Evolutionary conservation across 495 filamentous ascomycete genomes (phyloP).

Genomic region (Penicillium manginii): DNA sequence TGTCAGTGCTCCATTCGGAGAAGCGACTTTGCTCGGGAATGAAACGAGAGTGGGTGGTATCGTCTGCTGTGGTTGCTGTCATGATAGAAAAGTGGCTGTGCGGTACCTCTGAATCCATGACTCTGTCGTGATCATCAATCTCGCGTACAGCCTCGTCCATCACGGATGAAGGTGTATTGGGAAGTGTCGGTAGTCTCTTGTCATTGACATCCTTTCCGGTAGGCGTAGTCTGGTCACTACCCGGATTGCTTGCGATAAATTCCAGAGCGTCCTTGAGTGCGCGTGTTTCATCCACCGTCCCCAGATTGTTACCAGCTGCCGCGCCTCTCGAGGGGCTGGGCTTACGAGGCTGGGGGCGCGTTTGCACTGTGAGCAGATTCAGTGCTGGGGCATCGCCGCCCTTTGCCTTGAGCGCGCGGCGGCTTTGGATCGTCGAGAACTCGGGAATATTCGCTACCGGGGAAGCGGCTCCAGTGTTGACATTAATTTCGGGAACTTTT

Average conservation of each 20-base stretch:
- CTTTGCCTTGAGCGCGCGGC: constrained; percentile 36
- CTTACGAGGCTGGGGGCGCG: constrained; percentile 21
- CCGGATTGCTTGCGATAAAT: constrained; percentile 9
- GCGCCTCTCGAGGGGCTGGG: constrained; percentile 7
- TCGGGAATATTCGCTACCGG: constrained; percentile 10
- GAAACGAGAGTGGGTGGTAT: constrained; percentile 31
- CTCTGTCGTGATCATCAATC: constrained; percentile 42
- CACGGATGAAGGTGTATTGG: constrained; percentile 52
- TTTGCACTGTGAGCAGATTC: constrained; percentile 35
- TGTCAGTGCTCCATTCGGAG: constrained; percentile 53
- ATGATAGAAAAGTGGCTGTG: constrained; percentile 50
- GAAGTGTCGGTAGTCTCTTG: constrained; percentile 50
- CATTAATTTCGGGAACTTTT: constrained; percentile 23
- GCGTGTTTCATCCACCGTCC: constrained; percentile 16
- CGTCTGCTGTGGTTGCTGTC: constrained; percentile 44
- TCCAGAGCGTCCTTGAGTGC: constrained; percentile 12
- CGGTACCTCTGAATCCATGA: constrained; percentile 37
- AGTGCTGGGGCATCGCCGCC: constrained; percentile 20
- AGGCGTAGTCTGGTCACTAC: constrained; percentile 35
- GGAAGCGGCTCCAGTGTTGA: constrained; percentile 17
- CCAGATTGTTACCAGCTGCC: constrained; percentile 9
- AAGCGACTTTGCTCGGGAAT: constrained; percentile 45
- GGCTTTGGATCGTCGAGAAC: constrained; percentile 38
- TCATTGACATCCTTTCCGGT: constrained; percentile 34
- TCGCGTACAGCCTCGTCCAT: constrained; percentile 52